phyloP scores from a whole-genome alignment of 192 early-diverging fungal genomes.

The Entomortierella lignicola region DNA sequence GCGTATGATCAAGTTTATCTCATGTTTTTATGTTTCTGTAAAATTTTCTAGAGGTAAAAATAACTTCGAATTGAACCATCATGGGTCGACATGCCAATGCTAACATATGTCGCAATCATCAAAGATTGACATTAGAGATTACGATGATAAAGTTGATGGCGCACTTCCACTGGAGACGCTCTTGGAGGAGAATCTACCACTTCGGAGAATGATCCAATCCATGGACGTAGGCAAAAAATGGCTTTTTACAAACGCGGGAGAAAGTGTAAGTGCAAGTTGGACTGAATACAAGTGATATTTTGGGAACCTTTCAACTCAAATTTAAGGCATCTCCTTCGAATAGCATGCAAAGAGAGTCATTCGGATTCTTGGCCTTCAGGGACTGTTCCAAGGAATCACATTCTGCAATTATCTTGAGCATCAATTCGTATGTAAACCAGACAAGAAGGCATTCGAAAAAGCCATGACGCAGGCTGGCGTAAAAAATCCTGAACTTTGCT shows the following conservation, averaged over 20 bases:
- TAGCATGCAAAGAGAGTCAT: constrained; percentile 32
- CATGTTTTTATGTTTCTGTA: too few relatives aligned
- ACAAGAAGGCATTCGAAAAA: constrained; percentile 31
- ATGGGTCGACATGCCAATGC: too few relatives aligned
- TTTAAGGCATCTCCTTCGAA: not conserved
- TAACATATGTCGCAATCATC: not conserved
- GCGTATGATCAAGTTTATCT: too few relatives aligned
- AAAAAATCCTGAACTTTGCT: constrained; percentile 19
- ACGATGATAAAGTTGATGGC: constrained; percentile 71
- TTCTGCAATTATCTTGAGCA: constrained; percentile 33
- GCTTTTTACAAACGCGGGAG: constrained; percentile 85
- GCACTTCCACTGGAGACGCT: constrained; percentile 71
- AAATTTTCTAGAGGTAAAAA: too few relatives aligned
- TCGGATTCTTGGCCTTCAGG: constrained; percentile 63
- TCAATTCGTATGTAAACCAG: constrained; percentile 39
- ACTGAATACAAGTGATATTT: not conserved
- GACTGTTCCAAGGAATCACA: constrained; percentile 81
- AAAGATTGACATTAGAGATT: constrained; percentile 36
- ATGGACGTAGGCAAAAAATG: constrained; percentile 69
- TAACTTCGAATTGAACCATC: too few relatives aligned
- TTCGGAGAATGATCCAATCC: constrained; percentile 69
- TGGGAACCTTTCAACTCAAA: not conserved
- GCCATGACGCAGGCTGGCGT: constrained; percentile 51
- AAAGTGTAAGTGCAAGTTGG: constrained; percentile 37
- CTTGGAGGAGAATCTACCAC: constrained; percentile 64